Percentiles rank a stretch among this genome's conserved stretches.
Evolutionary conservation across 2,329 filamentous ascomycete genomes (phyloP).

Genomic region (Epichloe typhina): DNA sequence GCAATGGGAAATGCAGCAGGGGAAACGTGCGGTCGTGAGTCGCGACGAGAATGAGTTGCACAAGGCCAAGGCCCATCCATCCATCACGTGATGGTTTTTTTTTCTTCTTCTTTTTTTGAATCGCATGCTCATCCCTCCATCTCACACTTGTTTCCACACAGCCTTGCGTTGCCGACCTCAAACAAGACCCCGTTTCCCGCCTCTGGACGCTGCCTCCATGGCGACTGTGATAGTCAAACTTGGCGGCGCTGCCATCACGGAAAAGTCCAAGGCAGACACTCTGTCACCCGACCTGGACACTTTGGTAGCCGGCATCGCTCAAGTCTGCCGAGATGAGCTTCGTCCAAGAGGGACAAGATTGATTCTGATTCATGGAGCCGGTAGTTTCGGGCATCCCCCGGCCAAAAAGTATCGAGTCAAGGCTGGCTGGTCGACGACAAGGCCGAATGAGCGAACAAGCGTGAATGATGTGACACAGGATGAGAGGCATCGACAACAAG

Average conservation of each 20-base stretch:
- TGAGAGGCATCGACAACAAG: neutral
- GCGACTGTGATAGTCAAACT: constrained; percentile 2
- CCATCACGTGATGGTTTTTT: no score
- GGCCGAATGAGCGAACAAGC: neutral
- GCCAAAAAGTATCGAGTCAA: constrained; percentile 1
- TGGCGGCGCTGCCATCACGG: constrained; percentile 4
- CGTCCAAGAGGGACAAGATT: neutral
- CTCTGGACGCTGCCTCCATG: neutral
- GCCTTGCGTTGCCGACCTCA: no score
- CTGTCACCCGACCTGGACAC: neutral
- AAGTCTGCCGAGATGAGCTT: neutral
- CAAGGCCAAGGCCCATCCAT: no score
- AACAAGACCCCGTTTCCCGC: no score
- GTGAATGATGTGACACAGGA: neutral
- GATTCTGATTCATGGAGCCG: constrained; percentile 3
- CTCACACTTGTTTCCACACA: neutral
- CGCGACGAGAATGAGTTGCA: no score
- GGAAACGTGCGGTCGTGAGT: no score
- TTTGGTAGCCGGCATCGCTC: neutral
- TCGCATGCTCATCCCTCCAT: neutral
- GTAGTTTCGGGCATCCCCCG: constrained; percentile 4
- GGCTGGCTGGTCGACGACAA: neutral
- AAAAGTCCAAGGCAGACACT: neutral
- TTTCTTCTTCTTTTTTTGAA: no score
- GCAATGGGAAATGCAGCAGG: no score